Evolutionary conservation across 2,329 filamentous ascomycete species (phyloP).

Genomic region (Epichloe aotearoae): DNA sequence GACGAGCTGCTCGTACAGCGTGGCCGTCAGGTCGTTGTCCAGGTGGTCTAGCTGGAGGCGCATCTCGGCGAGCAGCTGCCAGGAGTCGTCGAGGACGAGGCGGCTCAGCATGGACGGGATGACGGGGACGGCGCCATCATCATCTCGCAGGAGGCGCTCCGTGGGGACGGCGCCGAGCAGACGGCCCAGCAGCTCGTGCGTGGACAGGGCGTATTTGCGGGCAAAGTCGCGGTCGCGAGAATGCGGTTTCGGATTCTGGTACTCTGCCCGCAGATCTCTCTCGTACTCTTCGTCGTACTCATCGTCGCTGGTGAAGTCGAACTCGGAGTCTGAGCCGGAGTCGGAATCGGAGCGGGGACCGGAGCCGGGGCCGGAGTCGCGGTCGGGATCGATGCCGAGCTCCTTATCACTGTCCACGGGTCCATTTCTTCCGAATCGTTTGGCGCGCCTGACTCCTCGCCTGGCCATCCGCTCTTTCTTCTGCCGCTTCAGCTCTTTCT

Average conservation of each 20-base stretch:
- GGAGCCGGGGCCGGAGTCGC: too few species aligned
- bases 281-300: not conserved
- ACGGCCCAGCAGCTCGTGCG: slow-evolving; percentile 1
- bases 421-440: not conserved
- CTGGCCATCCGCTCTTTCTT: not conserved
- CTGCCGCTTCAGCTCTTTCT: not conserved
- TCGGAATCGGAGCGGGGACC: too few species aligned
- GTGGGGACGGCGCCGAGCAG: too few species aligned
- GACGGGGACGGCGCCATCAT: too few species aligned
- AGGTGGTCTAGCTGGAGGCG: too few species aligned
- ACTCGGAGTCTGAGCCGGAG: not conserved
- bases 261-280: slow-evolving; percentile 8
- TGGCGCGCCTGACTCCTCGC: not conserved
- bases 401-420: not conserved
- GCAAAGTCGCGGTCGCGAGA: slow-evolving; percentile 15
- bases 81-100: too few species aligned
- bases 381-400: not conserved
- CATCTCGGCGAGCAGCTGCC: too few species aligned
- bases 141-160: too few species aligned
- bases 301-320: not conserved
- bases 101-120: too few species aligned
- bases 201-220: slow-evolving; percentile 14
- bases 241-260: slow-evolving; percentile 10
- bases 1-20: slow-evolving; percentile 9
- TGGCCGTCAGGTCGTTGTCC: too few species aligned